Base-by-base conservation (phyloP, 345 rosid genomes). In the Microcos paniculata region DNA sequence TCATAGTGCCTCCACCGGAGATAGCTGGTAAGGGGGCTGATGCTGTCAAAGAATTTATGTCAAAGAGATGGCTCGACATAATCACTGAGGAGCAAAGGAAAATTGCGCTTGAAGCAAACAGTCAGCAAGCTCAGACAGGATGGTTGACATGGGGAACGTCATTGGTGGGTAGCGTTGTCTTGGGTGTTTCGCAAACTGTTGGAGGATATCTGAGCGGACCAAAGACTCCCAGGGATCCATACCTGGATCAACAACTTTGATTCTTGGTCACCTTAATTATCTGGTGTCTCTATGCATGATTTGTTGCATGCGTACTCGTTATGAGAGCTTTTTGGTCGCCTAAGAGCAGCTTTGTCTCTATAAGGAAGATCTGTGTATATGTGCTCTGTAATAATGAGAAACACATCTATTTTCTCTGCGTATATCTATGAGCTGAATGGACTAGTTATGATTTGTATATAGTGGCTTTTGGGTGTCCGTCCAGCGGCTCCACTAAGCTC, bases 131-230 rank as follows among this genome's bases (percentile, higher is more conserved):
- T 65, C 84, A 78, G 85, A 76, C 76, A 2, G 91, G 98, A 26
- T 96, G 97, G 98, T 76, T 91, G 69, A 78, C 83, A 24, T 88
- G 97, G 89, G 92, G 98, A 51, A 73, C 83, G 64, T 92, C 97
- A 6, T 76, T 84, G 93, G 48, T 92, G 76, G 82, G 84, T 62
- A 88, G 62, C 80, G 62, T 84, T 26, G 92, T 82, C 7, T 70
- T 90, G 0, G 87, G 85, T 3, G 84, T 91, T 68, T 80, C 91
- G 15, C 82, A 76, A 33, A 79, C 45, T 24, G 84, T 87, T 21
- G 80, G 79, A 10, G 88, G 80, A 62, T 77, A 77, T 65, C 11
- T 84, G 31, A 84, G 81, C 45, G 80, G 83, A 8, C 70, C 77
- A 74, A 89, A 83, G 74, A 23, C 80, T 71, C 62, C 88, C 0